Conservation (phyloP, 2,329 filamentous ascomycete species). For the Pleoardoris graminearum region DNA sequence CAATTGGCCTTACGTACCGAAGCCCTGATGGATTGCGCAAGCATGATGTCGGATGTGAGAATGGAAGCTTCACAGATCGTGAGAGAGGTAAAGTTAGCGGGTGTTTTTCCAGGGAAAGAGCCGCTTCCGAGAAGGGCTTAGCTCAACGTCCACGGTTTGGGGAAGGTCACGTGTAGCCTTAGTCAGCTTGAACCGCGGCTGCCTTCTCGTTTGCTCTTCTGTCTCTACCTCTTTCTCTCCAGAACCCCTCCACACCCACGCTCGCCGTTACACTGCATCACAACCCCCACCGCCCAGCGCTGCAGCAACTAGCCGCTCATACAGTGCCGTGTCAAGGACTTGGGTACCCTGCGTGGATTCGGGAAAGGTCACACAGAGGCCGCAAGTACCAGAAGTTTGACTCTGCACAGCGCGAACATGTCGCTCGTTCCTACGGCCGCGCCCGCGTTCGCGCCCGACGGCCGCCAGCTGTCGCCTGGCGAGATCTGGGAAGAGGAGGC, state of each 20-base stretch:
- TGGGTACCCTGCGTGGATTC: neutral
- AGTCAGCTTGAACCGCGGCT: conserved; percentile 3
- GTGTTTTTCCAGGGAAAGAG: conserved; percentile 31
- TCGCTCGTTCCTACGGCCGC: conserved; percentile 9
- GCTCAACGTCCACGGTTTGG: conserved; percentile 9
- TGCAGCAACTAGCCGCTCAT: conserved; percentile 16
- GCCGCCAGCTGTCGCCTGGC: conserved; percentile 49
- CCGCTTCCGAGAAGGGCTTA: conserved; percentile 24
- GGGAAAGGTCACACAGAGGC: neutral
- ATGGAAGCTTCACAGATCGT: conserved; percentile 38
- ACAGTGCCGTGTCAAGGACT: neutral
- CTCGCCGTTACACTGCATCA: conserved; percentile 1
- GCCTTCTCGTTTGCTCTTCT: neutral
- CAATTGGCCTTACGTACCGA: conserved; percentile 53
- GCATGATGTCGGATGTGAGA: conserved; percentile 52
- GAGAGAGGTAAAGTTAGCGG: conserved; percentile 20
- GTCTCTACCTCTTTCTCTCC: conserved; percentile 9
- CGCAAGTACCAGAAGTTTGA: neutral
- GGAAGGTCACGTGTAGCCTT: neutral
- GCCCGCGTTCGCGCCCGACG: conserved; percentile 33
- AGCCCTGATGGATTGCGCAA: conserved; percentile 64
- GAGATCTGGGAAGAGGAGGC: conserved; percentile 47
- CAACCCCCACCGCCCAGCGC: neutral
- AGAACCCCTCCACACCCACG: conserved; percentile 19
- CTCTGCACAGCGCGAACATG: conserved; percentile 22